phyloP scores from a whole-genome alignment of 2,329 filamentous ascomycete genomes.

The Monosporascus sp. region DNA sequence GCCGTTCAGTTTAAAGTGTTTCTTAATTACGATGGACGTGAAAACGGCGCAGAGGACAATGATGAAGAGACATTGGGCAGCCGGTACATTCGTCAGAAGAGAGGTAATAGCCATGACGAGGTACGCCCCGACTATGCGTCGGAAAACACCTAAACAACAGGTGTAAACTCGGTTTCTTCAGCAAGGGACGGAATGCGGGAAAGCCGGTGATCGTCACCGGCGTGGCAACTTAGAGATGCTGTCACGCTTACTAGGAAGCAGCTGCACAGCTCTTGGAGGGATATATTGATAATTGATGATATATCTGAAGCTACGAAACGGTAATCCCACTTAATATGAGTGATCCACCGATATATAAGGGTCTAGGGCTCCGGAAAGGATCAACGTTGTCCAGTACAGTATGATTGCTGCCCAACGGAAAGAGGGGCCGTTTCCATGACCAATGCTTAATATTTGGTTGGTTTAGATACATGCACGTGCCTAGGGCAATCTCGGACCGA shows the following conservation, averaged over 20 bases:
- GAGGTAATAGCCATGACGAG: background rate
- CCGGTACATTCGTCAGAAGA: background rate
- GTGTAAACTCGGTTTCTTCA: background rate
- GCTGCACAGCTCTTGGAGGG: too few species aligned
- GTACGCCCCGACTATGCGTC: background rate
- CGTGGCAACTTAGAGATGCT: background rate
- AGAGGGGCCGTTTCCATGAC: too few species aligned
- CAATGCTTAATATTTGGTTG: background rate
- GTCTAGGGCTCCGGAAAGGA: too few species aligned
- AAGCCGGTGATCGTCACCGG: background rate
- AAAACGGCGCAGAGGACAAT: background rate
- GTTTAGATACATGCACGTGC: background rate
- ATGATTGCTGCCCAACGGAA: too few species aligned
- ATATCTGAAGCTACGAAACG: too few species aligned
- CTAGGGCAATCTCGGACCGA: background rate
- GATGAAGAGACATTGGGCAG: background rate
- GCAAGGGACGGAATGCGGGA: background rate
- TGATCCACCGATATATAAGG: too few species aligned
- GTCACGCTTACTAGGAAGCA: too few species aligned
- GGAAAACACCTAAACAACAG: background rate
- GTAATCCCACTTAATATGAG: too few species aligned
- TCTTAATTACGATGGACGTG: background rate
- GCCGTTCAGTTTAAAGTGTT: background rate
- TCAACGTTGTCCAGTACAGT: too few species aligned
- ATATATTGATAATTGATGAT: too few species aligned